Evolutionary conservation across 2,329 filamentous ascomycete genomes (phyloP).

Genomic region (Diplocarpon mali): DNA sequence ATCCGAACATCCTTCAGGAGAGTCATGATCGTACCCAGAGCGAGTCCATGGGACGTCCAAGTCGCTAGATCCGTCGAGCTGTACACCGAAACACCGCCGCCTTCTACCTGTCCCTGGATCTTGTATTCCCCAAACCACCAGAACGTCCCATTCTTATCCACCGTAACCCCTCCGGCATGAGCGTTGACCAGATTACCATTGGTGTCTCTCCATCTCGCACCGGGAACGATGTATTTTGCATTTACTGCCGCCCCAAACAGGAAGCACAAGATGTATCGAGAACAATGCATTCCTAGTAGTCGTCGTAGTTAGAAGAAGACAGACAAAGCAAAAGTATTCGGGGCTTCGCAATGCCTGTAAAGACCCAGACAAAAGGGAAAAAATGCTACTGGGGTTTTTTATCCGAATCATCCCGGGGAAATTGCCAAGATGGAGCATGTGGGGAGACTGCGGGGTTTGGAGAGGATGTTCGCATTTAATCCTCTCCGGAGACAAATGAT

Average conservation of each 20-base stretch:
- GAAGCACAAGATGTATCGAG: not conserved
- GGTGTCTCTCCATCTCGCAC: slow-evolving; percentile 48
- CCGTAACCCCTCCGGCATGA: slow-evolving; percentile 45
- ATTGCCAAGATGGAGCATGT: too few relatives aligned
- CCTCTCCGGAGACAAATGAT: too few relatives aligned
- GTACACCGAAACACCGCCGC: slow-evolving; percentile 48
- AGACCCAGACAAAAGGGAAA: too few relatives aligned
- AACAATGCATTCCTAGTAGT: not conserved
- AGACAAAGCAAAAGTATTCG: not conserved
- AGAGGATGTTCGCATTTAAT: too few relatives aligned
- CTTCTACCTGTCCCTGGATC: slow-evolving; percentile 43
- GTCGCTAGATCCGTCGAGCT: slow-evolving; percentile 50
- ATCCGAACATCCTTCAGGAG: not conserved
- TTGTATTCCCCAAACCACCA: slow-evolving; percentile 55
- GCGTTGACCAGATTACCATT: slow-evolving; percentile 49
- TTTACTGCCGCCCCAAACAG: slow-evolving; percentile 3
- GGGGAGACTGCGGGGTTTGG: too few relatives aligned
- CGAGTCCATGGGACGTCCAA: slow-evolving; percentile 46
- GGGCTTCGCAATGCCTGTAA: not conserved
- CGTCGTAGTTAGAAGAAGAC: not conserved
- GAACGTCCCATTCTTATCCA: slow-evolving; percentile 43
- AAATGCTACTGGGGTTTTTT: too few relatives aligned
- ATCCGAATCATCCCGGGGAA: too few relatives aligned
- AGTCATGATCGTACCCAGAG: slow-evolving; percentile 31
- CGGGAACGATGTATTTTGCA: slow-evolving; percentile 49